Conservation (phyloP, 2,329 filamentous ascomycete genomes). For the Scedosporium aurantiacum region DNA sequence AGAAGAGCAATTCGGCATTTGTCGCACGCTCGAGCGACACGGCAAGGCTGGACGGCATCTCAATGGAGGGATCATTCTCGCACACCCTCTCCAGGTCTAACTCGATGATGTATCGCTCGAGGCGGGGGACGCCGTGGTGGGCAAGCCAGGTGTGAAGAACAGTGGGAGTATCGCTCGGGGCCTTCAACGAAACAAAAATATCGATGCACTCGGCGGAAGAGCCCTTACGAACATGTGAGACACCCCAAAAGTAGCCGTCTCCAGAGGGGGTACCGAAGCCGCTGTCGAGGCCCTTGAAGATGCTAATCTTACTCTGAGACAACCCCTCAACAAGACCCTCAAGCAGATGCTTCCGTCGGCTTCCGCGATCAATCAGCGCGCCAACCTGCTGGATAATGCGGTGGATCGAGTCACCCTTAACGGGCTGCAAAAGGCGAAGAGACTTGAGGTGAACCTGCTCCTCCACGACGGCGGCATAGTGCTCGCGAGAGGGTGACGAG, state of each 20-base stretch:
- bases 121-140: conserved; percentile 21
- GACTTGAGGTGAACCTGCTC: conserved; percentile 20
- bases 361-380: conserved; percentile 11
- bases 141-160: conserved; percentile 27
- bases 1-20: conserved; percentile 18
- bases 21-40: conserved; percentile 17
- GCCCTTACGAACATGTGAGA: conserved; percentile 14
- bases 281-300: conserved; percentile 24
- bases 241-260: conserved; percentile 22
- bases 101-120: conserved; percentile 22
- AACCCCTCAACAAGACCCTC: conserved; percentile 18
- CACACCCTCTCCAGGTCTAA: conserved; percentile 14
- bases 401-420: conserved; percentile 17
- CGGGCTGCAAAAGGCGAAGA: conserved; percentile 20
- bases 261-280: conserved; percentile 22
- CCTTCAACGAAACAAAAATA: conserved; percentile 24
- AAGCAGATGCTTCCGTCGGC: conserved; percentile 14
- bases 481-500: conserved; percentile 15
- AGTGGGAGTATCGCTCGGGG: conserved; percentile 18
- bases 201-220: conserved; percentile 13
- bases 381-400: conserved; percentile 15
- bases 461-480: conserved; percentile 19
- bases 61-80: background rate
- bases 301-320: conserved; percentile 12
- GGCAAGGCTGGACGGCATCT: conserved; percentile 18